Base-by-base conservation (phyloP, 2,329 filamentous ascomycete genomes). In the Diaporthe destruens region DNA sequence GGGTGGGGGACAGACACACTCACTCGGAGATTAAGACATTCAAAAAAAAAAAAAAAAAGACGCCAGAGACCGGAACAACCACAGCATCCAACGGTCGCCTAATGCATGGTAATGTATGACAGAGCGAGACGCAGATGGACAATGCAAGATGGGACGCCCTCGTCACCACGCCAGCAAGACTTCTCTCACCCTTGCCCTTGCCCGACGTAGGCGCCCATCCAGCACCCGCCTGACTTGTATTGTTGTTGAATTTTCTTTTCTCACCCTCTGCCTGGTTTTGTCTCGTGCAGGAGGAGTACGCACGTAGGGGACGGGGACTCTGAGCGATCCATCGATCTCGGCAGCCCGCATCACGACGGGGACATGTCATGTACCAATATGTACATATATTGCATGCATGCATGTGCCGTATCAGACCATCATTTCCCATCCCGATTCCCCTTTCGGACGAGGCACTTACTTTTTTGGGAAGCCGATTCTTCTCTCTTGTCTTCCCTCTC, bases 91-190 rank as follows among this genome's bases (percentile, higher is more conserved):
- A 70, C 55, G 55, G 68, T 53, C 68, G 66, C 55, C 55, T 70
- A 70, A 70, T 53, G 55, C 55, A 61, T 25, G 32, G 44, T 61
- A 54, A 70, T 70, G 68, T 61, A 49, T 70, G 32, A 61, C 68
- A 61, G 44, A 11, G 32, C 68, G 36, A 44, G 47, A 53, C n/a
- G 32, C 44, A 70, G 23, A 70, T 29, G 57, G 49, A 44, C 55
- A 59, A 70, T 70, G 44, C 55, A 70, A 70, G 55, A 70, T 54
- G 34, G 25, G 49, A 61, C 55, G 44, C 59, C 59, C 59, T 36
- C 59, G 16, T n/a, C 59, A 65, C 57, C 44, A 25, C 47, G 9
- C 47, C 47, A 25, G n/a, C 47, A 51, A 4, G 5, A 51, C n/a
- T 20, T 23, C 23, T n/a, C 16, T 42, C 42, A 49, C 16, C 44